Evolutionary conservation across 192 early-diverging fungal genomes (phyloP).

Genomic region (Funneliformis geosporum): DNA sequence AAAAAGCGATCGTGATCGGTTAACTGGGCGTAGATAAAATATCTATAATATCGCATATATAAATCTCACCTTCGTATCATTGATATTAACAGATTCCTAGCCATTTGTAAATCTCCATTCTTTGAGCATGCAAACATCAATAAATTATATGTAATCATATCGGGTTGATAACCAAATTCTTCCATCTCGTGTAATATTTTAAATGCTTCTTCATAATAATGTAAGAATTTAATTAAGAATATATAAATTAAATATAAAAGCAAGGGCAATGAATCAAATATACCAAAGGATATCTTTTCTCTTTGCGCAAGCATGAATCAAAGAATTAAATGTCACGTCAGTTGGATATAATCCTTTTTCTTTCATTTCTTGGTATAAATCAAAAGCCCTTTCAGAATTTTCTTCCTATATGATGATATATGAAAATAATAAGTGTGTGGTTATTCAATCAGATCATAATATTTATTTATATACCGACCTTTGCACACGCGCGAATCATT

Average conservation of each 20-base stretch:
- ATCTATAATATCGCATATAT: background rate
- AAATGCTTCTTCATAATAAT: constrained; percentile 84
- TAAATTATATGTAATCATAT: constrained; percentile 79
- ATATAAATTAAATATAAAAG: background rate
- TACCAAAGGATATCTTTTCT: constrained; percentile 54
- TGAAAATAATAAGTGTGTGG: background rate
- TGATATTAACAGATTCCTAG: constrained; percentile 62
- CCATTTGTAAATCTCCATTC: constrained; percentile 71
- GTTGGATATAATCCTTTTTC: constrained; percentile 67
- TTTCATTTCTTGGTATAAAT: constrained; percentile 89
- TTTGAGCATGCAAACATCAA: constrained; percentile 74
- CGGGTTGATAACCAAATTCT: constrained; percentile 79
- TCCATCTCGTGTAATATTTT: constrained; percentile 81
- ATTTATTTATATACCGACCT: constrained; percentile 36
- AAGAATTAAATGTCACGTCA: constrained; percentile 82
- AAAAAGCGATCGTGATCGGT: background rate
- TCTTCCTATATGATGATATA: constrained; percentile 40
- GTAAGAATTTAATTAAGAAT: constrained; percentile 6
- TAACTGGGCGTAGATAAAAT: background rate
- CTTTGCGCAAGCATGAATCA: constrained; percentile 82
- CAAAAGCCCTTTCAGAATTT: constrained; percentile 89
- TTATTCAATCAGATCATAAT: background rate
- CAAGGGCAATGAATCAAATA: background rate
- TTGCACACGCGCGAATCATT: constrained; percentile 92
- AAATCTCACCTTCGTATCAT: constrained; percentile 53